Percentiles rank a stretch among this genome's conserved stretches.
phyloP scores from a whole-genome alignment of 805 yeast species.

The Dipodascopsis tothii region DNA sequence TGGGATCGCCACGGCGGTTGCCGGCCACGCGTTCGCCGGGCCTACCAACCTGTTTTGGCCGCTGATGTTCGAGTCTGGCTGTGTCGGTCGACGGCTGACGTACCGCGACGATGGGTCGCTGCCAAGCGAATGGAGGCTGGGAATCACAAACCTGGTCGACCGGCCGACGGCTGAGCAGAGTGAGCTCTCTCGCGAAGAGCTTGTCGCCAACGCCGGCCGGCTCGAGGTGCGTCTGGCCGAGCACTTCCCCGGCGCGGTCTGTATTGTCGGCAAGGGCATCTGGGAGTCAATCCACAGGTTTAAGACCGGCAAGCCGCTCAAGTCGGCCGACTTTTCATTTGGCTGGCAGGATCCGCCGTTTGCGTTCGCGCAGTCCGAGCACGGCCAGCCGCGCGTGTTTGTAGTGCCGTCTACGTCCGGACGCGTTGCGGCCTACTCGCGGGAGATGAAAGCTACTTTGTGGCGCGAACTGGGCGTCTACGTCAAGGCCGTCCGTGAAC shows the following conservation, averaged over 20 bases:
- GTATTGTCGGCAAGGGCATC: constrained; percentile 66
- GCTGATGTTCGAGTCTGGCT: constrained; percentile 45
- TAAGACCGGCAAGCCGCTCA: constrained; percentile 30
- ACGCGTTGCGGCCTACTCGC: constrained; percentile 47
- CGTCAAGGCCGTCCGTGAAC: constrained; percentile 10
- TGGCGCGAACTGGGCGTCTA: constrained; percentile 41
- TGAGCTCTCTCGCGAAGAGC: constrained; percentile 48
- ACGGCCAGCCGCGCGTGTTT: constrained; percentile 33
- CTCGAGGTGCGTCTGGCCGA: constrained; percentile 40
- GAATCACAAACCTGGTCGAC: constrained; percentile 64
- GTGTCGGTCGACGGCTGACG: constrained; percentile 34
- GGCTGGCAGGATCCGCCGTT: constrained; percentile 38
- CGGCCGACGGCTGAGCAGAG: constrained; percentile 55
- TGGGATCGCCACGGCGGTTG: constrained; percentile 50
- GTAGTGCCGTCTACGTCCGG: constrained; percentile 74
- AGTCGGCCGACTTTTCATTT: constrained; percentile 41
- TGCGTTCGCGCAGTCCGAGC: constrained; percentile 16
- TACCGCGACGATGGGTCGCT: constrained; percentile 37
- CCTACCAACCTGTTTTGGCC: constrained; percentile 63
- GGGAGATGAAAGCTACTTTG: constrained; percentile 38
- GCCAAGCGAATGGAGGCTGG: constrained; percentile 43
- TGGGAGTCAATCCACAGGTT: constrained; percentile 52
- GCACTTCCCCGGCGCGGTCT: constrained; percentile 39
- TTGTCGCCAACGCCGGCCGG: constrained; percentile 47
- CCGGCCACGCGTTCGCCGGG: constrained; percentile 70